Percentiles rank a stretch among this genome's conserved stretches.
Evolutionary conservation across 768 basidiomycete genomes (phyloP).

Genomic region (Lactifluus rugatus): DNA sequence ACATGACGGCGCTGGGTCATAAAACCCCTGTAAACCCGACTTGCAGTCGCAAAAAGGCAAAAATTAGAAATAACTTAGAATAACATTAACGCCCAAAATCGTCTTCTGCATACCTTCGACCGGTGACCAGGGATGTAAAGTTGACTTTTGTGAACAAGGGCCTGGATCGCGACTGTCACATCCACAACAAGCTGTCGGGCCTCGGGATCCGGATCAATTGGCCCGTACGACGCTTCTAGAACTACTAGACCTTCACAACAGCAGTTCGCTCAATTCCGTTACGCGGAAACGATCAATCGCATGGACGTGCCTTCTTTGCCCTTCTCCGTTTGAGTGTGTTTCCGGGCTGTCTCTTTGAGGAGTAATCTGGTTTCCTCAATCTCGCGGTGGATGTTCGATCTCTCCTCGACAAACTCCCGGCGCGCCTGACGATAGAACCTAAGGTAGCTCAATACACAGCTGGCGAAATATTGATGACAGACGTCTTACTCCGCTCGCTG

Average conservation of each 20-base stretch:
- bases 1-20: constrained; percentile 70
- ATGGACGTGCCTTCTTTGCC: constrained; percentile 49
- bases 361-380: constrained; percentile 52
- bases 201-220: constrained; percentile 29
- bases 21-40: constrained; percentile 79
- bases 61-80: not conserved
- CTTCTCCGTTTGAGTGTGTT: constrained; percentile 53
- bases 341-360: constrained; percentile 57
- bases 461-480: constrained; percentile 9
- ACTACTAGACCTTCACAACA: constrained; percentile 57
- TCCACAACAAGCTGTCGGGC: constrained; percentile 47
- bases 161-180: constrained; percentile 75
- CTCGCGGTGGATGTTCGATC: constrained; percentile 51
- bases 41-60: constrained; percentile 22
- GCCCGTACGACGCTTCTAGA: constrained; percentile 64
- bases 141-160: constrained; percentile 69
- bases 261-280: constrained; percentile 1
- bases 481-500: constrained; percentile 43
- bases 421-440: constrained; percentile 64
- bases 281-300: constrained; percentile 6
- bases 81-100: not conserved
- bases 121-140: constrained; percentile 67
- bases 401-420: constrained; percentile 52
- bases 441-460: constrained; percentile 8
- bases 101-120: constrained; percentile 48